phyloP scores from a whole-genome alignment of 2,329 filamentous ascomycete genomes.

The Dactylellina leptospora region DNA sequence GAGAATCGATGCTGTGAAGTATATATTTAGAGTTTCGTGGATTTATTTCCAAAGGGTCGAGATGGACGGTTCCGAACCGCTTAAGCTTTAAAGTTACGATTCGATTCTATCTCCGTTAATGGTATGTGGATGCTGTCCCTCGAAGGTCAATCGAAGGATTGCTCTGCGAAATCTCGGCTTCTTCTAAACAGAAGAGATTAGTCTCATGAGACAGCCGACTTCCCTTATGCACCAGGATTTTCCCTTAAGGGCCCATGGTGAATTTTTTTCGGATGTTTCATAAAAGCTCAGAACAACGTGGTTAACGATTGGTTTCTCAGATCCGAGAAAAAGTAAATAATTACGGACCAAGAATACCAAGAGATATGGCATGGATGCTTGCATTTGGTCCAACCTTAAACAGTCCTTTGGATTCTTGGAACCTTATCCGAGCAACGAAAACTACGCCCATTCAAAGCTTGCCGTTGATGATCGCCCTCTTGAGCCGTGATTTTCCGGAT shows the following conservation, averaged over 20 bases:
- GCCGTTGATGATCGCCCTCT: conserved; percentile 4
- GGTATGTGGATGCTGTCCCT: conserved; percentile 6
- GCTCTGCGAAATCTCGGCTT: background rate
- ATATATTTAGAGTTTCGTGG: too few relatives aligned
- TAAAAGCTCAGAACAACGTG: background rate
- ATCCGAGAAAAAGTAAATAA: conserved; percentile 16
- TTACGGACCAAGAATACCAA: conserved; percentile 39
- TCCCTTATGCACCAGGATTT: too few relatives aligned
- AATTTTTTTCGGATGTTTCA: background rate
- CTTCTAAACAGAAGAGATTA: background rate
- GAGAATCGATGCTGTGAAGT: too few relatives aligned
- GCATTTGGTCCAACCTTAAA: conserved; percentile 49
- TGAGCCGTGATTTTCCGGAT: conserved; percentile 36
- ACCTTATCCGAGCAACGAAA: conserved; percentile 35
- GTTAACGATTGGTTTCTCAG: conserved; percentile 5
- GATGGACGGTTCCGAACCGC: too few relatives aligned
- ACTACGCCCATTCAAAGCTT: background rate
- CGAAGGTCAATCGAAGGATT: background rate
- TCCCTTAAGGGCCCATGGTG: background rate
- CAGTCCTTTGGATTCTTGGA: conserved; percentile 30
- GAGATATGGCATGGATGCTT: conserved; percentile 40
- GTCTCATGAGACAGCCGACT: too few relatives aligned
- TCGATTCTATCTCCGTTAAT: background rate
- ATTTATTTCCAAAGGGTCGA: too few relatives aligned
- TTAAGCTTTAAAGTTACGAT: too few relatives aligned